Conservation (phyloP, 73 alveolate genomes). For the Tetrahymena thermophila region DNA sequence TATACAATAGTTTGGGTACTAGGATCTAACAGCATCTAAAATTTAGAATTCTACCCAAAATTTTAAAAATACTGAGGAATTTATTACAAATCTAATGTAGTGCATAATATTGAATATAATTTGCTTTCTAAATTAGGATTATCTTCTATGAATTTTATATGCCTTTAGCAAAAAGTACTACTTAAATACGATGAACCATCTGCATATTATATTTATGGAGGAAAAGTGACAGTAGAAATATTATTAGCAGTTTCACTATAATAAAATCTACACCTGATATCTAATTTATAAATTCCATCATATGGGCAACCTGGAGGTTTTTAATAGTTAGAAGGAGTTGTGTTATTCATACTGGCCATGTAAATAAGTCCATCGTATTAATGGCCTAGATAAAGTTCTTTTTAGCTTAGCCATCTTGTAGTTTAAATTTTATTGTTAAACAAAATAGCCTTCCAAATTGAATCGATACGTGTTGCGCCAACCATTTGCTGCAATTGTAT, state of each 20-base stretch:
- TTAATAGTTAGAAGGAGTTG: background rate
- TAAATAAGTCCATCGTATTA: background rate
- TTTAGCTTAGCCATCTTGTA: background rate
- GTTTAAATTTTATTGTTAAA: too few species aligned
- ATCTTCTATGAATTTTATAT: background rate
- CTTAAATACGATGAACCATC: background rate
- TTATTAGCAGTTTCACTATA: background rate
- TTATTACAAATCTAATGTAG: background rate
- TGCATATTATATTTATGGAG: background rate
- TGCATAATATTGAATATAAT: background rate
- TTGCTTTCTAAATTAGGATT: background rate
- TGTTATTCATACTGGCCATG: background rate
- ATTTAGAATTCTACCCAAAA: background rate
- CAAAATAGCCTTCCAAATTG: background rate
- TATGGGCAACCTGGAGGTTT: background rate
- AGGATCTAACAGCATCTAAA: background rate
- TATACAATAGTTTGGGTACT: background rate
- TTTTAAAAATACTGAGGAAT: background rate
- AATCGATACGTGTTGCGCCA: too few species aligned
- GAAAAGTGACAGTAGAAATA: background rate
- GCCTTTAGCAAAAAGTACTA: background rate
- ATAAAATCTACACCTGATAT: background rate
- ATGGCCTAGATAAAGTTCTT: background rate
- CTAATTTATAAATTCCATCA: background rate
- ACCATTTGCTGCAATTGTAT: too few species aligned